Base-by-base conservation (phyloP, 257 asterid genomes). In the Cynanchum wilfordii region DNA sequence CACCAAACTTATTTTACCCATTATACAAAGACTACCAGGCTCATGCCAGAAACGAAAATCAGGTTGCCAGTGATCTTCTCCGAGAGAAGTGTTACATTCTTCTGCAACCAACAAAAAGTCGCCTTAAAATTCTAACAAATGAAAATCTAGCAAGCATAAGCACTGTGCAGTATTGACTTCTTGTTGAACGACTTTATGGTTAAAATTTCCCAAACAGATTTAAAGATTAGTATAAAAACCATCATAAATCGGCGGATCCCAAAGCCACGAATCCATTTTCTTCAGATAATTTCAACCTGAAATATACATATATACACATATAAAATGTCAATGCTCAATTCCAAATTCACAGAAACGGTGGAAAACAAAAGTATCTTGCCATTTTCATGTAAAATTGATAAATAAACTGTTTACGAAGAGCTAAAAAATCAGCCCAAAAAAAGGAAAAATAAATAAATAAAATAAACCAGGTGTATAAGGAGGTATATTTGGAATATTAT, bases 231-330 rank as follows among this genome's bases (percentile, higher is more conserved):
- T 30, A 59, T 64, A 45, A 58, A 75, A 58, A 75, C 75, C 86
- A 81, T 77, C 82, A 78, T 19, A 47, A 70, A 79, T 65, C 66
- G 84, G 66, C 58, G 78, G 69, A 57, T 77, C 87, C 92, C 87
- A 84, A 54, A 79, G 80, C 54, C 78, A 67, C 33, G 79, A 81
- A 81, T 89, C 89, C 95, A 86, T 85, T 40, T 44, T 49, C 80
- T 68, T 70, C 45, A 62, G 56, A 62, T 47, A 68, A 70, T 64
- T 56, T 58, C 69, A 66, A 45, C 78, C 81, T 80, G 76, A 66
- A 80, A 45, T 27, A 75, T 57, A 45, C 25, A 45, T 42, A 42
- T 42, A 42, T 42, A 40, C 10, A 33, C 5, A 7, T 42, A 42
- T 7, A 22, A 19, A 56, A 33, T 22, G 54, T 51, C 47, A 76